Base-by-base conservation (phyloP, 257 asterid genomes). In the Solanum virginianum region DNA sequence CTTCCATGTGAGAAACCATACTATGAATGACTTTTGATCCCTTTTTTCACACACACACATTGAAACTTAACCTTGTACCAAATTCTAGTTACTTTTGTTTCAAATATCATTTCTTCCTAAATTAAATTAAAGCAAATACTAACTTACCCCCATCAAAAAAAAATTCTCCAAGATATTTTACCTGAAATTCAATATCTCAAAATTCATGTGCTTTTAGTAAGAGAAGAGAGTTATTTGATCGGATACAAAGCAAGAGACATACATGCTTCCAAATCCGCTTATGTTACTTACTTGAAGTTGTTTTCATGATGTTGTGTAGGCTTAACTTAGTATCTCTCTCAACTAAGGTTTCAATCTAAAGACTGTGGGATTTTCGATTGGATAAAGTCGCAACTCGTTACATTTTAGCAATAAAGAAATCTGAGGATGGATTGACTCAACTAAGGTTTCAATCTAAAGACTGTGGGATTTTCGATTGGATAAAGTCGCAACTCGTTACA, bases 1-100 rank as follows among this genome's bases (percentile, higher is more conserved):
- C 90, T 89, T 91, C 90, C 97, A 93, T 91, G 97, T 92, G 97
- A 89, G 66, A 77, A 80, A 88, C 88, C 86, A 79, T 66, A 32
- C 54, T n/a, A 49, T 53, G 72, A 56, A 66, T 49, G 83, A 47
- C 77, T 49, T 32, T 84, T n/a, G 26, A 57, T 29, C 22, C 3
- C 60, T 11, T 17, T 16, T 77, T 84, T 85, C 43, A 65, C 75
- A 65, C 49, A 62, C 41, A 36, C 41, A 36, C 41, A 74, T 69
- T 49, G 20, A 72, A 85, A 71, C 71, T 39, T 16, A 68, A 87
- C 82, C 59, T 84, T 22, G 59, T 75, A 24, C 16, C 14, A 49
- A 16, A 75, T 0, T 49, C 13, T 29, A 75, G 8, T 49, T 75
- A 22, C 22, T 49, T 41, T 75, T 2, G 62, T 8, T 75, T 49